phyloP scores from a whole-genome alignment of 345 rosid genomes.

The Aethionema arabicum region DNA sequence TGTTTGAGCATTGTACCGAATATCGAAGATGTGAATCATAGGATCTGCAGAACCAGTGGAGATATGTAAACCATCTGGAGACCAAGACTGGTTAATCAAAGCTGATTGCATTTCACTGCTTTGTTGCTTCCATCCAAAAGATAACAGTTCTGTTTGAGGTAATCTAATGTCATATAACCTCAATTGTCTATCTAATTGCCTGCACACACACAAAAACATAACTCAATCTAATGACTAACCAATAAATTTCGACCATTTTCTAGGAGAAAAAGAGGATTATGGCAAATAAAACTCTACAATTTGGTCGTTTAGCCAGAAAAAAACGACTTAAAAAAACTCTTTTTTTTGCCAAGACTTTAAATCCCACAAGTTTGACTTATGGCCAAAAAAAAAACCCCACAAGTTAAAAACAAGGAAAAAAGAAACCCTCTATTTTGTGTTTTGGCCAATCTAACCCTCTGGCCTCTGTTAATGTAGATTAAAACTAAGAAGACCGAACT shows the following conservation, averaged over 20 bases:
- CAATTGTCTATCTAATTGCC: constrained; percentile 39
- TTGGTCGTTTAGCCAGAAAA: no score
- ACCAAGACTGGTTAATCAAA: constrained; percentile 38
- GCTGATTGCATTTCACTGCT: constrained; percentile 41
- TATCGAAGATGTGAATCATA: constrained; percentile 39
- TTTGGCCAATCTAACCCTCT: no score
- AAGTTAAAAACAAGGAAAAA: no score
- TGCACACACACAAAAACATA: constrained; percentile 20
- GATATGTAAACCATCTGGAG: constrained; percentile 40
- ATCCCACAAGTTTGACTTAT: no score
- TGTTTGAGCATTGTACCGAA: constrained; percentile 34
- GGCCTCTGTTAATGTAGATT: no score
- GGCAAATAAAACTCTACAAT: no score
- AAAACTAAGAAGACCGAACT: no score
- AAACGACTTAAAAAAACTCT: no score
- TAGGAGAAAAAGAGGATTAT: background rate
- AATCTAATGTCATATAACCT: constrained; percentile 38
- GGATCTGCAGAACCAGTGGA: constrained; percentile 41
- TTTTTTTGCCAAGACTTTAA: no score
- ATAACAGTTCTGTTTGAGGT: constrained; percentile 38
- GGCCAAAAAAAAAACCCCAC: no score
- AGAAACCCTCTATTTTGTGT: no score
- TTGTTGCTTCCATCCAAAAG: constrained; percentile 42
- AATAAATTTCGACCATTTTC: constrained; percentile 7
- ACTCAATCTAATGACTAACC: background rate